A percentile compares a stretch with the other conserved stretches of the same genome.
These are phyloP conservation scores for Monilinia vaccinii-corymbosi DNA, from an alignment of 2,329 filamentous ascomycete species.

Conservation along the genomic window DNA sequence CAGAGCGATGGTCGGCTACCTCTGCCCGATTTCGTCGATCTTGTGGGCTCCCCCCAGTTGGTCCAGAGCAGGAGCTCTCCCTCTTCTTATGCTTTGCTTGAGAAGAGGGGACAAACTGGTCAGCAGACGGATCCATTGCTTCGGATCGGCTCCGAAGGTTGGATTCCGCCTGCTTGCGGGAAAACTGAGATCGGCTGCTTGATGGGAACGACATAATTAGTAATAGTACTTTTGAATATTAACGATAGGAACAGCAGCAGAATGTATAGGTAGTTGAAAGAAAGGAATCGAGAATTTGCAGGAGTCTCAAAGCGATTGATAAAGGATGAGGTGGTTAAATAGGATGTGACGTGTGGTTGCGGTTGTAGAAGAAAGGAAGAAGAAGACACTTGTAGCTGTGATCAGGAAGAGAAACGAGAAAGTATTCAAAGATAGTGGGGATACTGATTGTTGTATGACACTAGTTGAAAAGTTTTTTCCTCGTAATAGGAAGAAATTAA, in stretches of 20 bases:
- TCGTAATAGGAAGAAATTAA: neutral
- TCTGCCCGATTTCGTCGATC: neutral
- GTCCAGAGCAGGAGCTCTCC: neutral
- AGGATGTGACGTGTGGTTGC: neutral
- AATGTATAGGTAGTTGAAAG: neutral
- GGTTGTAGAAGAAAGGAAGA: neutral
- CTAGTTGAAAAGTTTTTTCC: constrained; percentile 1
- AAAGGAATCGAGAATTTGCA: neutral
- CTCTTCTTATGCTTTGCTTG: neutral
- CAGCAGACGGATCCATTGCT: neutral
- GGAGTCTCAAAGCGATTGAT: neutral
- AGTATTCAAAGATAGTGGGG: neutral
- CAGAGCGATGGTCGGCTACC: neutral
- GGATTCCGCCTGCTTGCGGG: neutral
- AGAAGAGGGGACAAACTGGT: neutral
- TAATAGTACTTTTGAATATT: neutral
- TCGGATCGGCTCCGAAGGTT: constrained; percentile 1
- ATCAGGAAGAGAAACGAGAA: neutral
- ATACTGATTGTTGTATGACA: neutral
- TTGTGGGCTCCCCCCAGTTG: neutral
- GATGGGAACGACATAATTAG: constrained; percentile 3
- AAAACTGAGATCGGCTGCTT: neutral
- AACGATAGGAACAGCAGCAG: neutral
- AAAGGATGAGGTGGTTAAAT: neutral
- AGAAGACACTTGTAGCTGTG: neutral